Evolutionary conservation across 768 basidiomycete species (phyloP).

Genomic region (Mycena kentingensis): DNA sequence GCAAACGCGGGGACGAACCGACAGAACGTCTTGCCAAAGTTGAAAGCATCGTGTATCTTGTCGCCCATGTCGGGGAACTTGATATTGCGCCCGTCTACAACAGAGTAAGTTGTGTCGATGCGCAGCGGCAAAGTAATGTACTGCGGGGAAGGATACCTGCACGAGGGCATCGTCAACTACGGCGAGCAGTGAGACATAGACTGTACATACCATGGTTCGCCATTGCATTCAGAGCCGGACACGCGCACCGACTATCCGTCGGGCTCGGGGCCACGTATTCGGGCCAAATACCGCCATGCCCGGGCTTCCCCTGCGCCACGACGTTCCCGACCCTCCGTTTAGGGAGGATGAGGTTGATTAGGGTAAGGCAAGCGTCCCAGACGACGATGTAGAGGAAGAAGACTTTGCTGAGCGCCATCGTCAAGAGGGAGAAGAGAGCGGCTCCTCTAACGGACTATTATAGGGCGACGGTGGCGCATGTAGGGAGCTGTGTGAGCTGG

Average conservation of each 20-base stretch:
- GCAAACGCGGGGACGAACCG: slow-evolving; percentile 64
- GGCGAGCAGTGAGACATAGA: slow-evolving; percentile 7
- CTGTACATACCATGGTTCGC: slow-evolving; percentile 70
- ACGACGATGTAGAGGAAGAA: slow-evolving; percentile 36
- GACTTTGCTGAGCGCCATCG: slow-evolving; percentile 28
- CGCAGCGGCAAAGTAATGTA: background rate
- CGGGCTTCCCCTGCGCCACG: slow-evolving; percentile 55
- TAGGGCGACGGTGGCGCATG: too few relatives aligned
- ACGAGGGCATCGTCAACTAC: too few relatives aligned
- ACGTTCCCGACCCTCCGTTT: slow-evolving; percentile 55
- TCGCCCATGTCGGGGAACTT: slow-evolving; percentile 52
- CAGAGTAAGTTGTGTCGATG: background rate
- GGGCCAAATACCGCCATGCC: slow-evolving; percentile 67
- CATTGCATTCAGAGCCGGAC: slow-evolving; percentile 78
- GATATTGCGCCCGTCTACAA: slow-evolving; percentile 61
- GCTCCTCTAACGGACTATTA: too few relatives aligned
- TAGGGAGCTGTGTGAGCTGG: too few relatives aligned
- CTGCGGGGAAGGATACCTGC: slow-evolving; percentile 62
- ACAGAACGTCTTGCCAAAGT: slow-evolving; percentile 70
- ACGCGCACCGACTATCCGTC: slow-evolving; percentile 71
- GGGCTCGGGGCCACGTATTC: slow-evolving; percentile 58
- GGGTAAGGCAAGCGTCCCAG: slow-evolving; percentile 55
- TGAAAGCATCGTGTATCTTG: slow-evolving; percentile 59
- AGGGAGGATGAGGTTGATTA: slow-evolving; percentile 54
- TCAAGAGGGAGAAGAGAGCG: too few relatives aligned